These are phyloP conservation scores for Jamesozyma rosinii DNA, from an alignment of 805 yeast genomes.

Conservation along the genomic window DNA sequence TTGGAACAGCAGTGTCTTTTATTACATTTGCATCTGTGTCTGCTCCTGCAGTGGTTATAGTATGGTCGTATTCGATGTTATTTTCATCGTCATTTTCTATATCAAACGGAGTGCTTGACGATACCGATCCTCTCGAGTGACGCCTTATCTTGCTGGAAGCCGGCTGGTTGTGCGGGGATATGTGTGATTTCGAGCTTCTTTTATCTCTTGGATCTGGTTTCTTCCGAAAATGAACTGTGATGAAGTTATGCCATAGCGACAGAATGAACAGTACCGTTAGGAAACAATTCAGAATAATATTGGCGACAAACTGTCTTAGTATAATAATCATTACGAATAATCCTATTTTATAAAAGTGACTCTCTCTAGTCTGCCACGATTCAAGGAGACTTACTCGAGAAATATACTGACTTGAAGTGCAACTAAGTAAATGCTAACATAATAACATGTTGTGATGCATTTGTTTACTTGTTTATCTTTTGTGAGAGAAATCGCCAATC, in stretches of 20 bases:
- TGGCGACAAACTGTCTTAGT: slow-evolving; percentile 7
- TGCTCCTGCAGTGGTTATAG: slow-evolving; percentile 14
- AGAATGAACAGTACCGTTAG: slow-evolving; percentile 21
- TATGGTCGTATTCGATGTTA: slow-evolving; percentile 26
- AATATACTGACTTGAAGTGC: not conserved
- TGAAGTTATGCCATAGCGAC: slow-evolving; percentile 26
- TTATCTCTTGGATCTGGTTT: slow-evolving; percentile 25
- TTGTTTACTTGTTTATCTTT: too few species aligned
- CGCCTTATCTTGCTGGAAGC: slow-evolving; percentile 5
- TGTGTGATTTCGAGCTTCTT: slow-evolving; percentile 19
- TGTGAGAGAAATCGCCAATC: too few species aligned
- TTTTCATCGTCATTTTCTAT: slow-evolving; percentile 18
- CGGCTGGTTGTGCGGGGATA: slow-evolving; percentile 6
- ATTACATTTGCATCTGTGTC: not conserved
- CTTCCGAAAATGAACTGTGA: slow-evolving; percentile 19
- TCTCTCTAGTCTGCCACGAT: not conserved
- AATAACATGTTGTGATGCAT: too few species aligned
- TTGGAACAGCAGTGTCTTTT: not conserved
- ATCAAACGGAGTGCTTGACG: slow-evolving; percentile 17
- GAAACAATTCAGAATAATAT: slow-evolving; percentile 9
- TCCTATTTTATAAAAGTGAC: too few species aligned
- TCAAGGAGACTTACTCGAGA: not conserved
- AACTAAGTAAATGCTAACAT: too few species aligned
- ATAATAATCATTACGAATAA: slow-evolving; percentile 1
- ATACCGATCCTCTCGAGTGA: slow-evolving; percentile 11